Evolutionary conservation across 2,329 filamentous ascomycete genomes (phyloP).

Genomic region (Colletotrichum coccodes): DNA sequence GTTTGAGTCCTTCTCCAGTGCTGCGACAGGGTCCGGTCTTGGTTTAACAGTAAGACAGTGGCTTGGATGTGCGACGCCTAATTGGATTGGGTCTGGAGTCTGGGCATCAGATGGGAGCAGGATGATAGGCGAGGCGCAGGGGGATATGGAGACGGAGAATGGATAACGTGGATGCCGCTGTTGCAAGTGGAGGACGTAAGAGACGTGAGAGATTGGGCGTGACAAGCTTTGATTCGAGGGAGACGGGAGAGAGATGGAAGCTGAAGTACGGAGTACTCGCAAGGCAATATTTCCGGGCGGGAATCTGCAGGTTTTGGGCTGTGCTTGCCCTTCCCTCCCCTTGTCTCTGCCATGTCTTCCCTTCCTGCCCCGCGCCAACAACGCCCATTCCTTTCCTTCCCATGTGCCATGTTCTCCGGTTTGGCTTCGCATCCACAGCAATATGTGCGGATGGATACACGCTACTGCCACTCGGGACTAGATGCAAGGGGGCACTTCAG

Average conservation of each 20-base stretch:
- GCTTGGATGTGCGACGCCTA: slow-evolving; percentile 18
- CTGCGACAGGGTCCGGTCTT: slow-evolving; percentile 18
- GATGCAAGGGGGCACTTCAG: neutral
- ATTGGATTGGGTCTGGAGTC: slow-evolving; percentile 8
- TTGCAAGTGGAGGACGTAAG: neutral
- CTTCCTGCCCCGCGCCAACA: neutral
- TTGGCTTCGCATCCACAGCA: neutral
- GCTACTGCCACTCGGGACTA: slow-evolving; percentile 14
- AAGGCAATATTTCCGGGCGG: slow-evolving; percentile 22
- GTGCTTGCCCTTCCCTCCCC: slow-evolving; percentile 4
- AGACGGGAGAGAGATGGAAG: neutral
- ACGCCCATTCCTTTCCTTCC: neutral
- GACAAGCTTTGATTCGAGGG: neutral
- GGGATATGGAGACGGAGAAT: neutral
- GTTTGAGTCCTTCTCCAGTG: slow-evolving; percentile 3
- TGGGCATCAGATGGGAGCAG: neutral
- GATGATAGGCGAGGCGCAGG: slow-evolving; percentile 17
- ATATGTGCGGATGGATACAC: neutral
- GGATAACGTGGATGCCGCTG: neutral
- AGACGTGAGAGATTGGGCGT: neutral
- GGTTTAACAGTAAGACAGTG: slow-evolving; percentile 24
- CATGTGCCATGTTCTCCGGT: neutral
- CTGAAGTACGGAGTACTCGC: neutral
- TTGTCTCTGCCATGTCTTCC: slow-evolving; percentile 9
- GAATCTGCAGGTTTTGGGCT: slow-evolving; percentile 30